phyloP scores from a whole-genome alignment of 495 filamentous ascomycete genomes.

The Tuber indicum region DNA sequence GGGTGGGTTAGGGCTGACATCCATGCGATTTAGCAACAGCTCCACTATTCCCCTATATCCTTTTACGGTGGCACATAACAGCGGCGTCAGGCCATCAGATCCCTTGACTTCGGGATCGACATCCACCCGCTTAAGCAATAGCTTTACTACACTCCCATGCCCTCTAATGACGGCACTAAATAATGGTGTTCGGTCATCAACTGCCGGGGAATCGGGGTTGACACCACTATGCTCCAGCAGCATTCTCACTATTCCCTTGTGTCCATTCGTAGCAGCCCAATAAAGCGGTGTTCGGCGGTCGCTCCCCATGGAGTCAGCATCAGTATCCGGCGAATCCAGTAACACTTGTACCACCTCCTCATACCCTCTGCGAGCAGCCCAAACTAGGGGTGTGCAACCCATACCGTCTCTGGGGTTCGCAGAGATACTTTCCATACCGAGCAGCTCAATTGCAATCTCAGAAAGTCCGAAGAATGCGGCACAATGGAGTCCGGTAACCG shows the following conservation, averaged over 20 bases:
- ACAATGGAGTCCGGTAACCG: background rate
- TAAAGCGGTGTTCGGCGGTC: conserved; percentile 49
- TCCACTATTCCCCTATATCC: conserved; percentile 9
- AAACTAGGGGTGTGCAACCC: conserved; percentile 17
- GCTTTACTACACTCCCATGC: conserved; percentile 8
- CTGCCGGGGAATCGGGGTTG: background rate
- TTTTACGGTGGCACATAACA: conserved; percentile 7
- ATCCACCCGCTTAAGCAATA: conserved; percentile 25
- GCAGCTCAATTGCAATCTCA: conserved; percentile 14
- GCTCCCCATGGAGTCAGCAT: conserved; percentile 43
- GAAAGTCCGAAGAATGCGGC: background rate
- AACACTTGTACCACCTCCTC: conserved; percentile 16
- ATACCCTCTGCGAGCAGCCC: conserved; percentile 10
- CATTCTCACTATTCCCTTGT: conserved; percentile 48
- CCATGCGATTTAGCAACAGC: conserved; percentile 16
- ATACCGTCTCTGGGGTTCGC: background rate
- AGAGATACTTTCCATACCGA: conserved; percentile 10
- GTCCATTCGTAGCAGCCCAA: conserved; percentile 52
- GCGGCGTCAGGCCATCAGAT: background rate
- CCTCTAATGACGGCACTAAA: background rate
- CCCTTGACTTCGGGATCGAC: conserved; percentile 7
- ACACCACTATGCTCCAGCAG: conserved; percentile 42
- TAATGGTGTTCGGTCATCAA: background rate
- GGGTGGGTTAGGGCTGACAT: background rate
- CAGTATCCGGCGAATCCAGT: conserved; percentile 39